Evolutionary conservation across 768 basidiomycete species (phyloP), one percentile per base, ranked within the genome.

Genomic region (Tylopilus subfusipes): DNA sequence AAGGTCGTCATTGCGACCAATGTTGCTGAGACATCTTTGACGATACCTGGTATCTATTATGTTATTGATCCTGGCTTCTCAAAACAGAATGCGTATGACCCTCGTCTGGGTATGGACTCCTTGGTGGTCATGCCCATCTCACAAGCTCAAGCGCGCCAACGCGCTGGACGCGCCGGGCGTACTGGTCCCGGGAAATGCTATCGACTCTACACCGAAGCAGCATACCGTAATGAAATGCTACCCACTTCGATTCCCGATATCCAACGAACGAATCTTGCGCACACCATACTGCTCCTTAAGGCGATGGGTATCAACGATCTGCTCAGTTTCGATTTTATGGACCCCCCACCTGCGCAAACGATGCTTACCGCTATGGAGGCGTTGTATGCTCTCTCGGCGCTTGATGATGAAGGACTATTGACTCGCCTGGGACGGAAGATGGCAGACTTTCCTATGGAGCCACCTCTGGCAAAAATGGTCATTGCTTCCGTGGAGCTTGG

Each of bases 1-100:
- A 99, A 99, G 76, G 93, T 96, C 57, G 94, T 98, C 66, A 92
- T 99, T 62, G 96, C 97, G n/a, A 99, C 97, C 24, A 99, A 98
- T 71, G 95, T 98, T 51, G 97, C 97, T 3, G 97, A 99, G 77
- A 98, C 97, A 12, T 94, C 92, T 74, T 78, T 99, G 68, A 98
- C 97, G 9, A 99, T 98, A 64, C 93, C 94, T 31, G 97, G 95
- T 29, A 97, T 99, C 68, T 98, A 98, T 78, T 99, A 98, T 63
- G 96, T 99, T 62, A 87, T 99, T 57, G 97, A 99, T 67, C 96
- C 97, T 2, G 97, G 97, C 13, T 98, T 99, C 75, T 88, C 93
- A 33, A 99, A 99, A 72, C 97, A 99, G 72, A 98, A 98, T 66
- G 96, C 95, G 1, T 99, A 97, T 68, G 97, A 99, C 68, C 94